Base-by-base conservation (phyloP, 1,139 yeast species). In the Sugiyamaella neomexicana region DNA sequence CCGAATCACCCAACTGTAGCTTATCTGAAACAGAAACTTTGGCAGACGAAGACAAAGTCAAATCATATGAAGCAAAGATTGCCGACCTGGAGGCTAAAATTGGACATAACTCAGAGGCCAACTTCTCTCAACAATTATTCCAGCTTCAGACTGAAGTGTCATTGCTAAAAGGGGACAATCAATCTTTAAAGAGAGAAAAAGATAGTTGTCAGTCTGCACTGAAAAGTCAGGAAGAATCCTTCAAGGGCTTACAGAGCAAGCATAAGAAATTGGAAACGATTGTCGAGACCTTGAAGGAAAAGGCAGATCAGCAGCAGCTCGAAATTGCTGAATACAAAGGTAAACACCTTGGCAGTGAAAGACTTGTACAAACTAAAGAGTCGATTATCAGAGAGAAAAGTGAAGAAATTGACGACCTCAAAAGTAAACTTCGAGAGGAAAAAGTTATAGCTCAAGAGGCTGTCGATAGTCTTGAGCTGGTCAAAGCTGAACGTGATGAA, bases 401-500 rank as follows among this genome's bases (percentile, higher is more conserved):
- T 47, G 55, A 54, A 20, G 57, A 59, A 46, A 48, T 57, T 9
- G 62, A 55, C 32, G 53, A 51, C 7, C 53, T 54, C n/a, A 54
- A 51, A 23, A 36, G 37, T 12, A 25, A 40, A 16, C 48, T 51
- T 13, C 29, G 43, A 31, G 50, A 47, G 13, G 55, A 56, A 27
- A 31, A 52, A 10, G 58, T 52, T 7, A 38, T 54, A 29, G 52
- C 53, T 10, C 57, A 51, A 27, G 56, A 58, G 12, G 52, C 55
- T 13, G 44, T 46, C 7, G 65, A 62, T 13, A 61, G 60, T 48
- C 40, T 61, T 37, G 62, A 60, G 40, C 51, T 55, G 37, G 39
- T 55, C n/a, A 53, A 54, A 47, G 52, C 59, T 8, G 68, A 68
- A 41, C 60, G 69, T 27, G 65, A 64, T 50, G 67, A 63, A 50